Evolutionary conservation across 2,329 filamentous ascomycete species (phyloP), one percentile per base, ranked within the genome.

Genomic region (Pyrenophora tritici-repentis): DNA sequence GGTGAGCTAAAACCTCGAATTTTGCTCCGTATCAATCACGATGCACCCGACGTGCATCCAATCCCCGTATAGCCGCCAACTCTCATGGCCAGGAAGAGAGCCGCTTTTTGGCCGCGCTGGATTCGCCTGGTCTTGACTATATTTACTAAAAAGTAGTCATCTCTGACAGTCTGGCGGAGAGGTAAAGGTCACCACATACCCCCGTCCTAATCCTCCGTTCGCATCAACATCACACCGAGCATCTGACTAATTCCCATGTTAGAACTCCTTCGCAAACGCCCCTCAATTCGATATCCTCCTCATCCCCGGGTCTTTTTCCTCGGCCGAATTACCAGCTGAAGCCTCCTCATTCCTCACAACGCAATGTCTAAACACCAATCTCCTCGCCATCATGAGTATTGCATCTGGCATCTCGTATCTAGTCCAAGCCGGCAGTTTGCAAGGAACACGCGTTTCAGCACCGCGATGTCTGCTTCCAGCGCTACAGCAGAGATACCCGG

Each of bases 201-300:
- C 65, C 55, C 31, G n/a, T 47, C 32, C 33, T 37, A 44, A 44
- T 37, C 53, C 55, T 39, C 38, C 35, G 34, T 33, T 45, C 46
- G 31, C 46, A 24, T 47, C 32, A 29, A 29, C 12, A 9, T 17
- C 22, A 4, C 33, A 3, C n/a, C 18, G 35, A 31, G 26, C 32
- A 33, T 33, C 4, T 31, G 9, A 37, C 68, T 72, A 48, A 72
- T 55, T 24, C 10, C 5, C 44, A 3, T 13, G 1, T 17, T 17
- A 73, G 70, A 71, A 73, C 37, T 72, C 70, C 0, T 67, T 73
- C 18, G 62, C 57, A 10, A 67, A 71, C 17, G 61, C 69, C 3
- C 70, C 70, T n/a, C 65, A 65, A 40, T 69, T 72, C 41, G 66
- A 73, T 35, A 56, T 73, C n/a, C 54, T 73, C n/a, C 26, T 72